Conservation (phyloP, 2,329 filamentous ascomycete genomes). For the Claviceps sp. region DNA sequence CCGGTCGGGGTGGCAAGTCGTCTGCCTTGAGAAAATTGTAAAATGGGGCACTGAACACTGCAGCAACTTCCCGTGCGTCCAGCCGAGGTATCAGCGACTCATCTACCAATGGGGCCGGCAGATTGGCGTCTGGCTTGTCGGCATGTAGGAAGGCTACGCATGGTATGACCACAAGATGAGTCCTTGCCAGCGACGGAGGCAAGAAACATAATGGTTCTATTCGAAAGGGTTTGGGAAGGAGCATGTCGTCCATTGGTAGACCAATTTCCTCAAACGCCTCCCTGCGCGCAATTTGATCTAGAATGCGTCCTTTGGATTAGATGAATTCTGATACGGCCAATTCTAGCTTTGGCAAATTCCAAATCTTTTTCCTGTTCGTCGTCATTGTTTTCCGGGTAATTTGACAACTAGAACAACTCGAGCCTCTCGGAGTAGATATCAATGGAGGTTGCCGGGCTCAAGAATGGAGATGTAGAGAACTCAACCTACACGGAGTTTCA, state of each 20-base stretch:
- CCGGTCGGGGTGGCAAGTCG: slow-evolving; percentile 37
- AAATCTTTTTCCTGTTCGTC: too few relatives aligned
- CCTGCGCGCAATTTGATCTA: slow-evolving; percentile 69
- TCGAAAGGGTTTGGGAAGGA: slow-evolving; percentile 62
- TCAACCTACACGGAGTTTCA: slow-evolving; percentile 45
- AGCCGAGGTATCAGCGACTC: slow-evolving; percentile 65
- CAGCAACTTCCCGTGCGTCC: slow-evolving; percentile 82
- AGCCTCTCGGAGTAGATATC: too few relatives aligned
- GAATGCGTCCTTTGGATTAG: not conserved
- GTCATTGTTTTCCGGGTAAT: too few relatives aligned
- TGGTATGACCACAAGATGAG: slow-evolving; percentile 59
- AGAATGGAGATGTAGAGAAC: not conserved
- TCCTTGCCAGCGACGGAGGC: slow-evolving; percentile 61
- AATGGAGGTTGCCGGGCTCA: not conserved
- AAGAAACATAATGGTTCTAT: slow-evolving; percentile 82
- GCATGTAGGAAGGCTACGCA: slow-evolving; percentile 68
- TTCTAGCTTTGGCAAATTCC: too few relatives aligned
- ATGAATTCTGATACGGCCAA: not conserved
- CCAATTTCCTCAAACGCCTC: slow-evolving; percentile 93
- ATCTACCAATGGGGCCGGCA: slow-evolving; percentile 38
- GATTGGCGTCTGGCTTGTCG: slow-evolving; percentile 24
- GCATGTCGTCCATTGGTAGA: slow-evolving; percentile 55
- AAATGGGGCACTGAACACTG: slow-evolving; percentile 84
- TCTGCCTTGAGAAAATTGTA: slow-evolving; percentile 59
- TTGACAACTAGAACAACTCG: too few relatives aligned